phyloP scores from a whole-genome alignment of 805 yeast species.

The Hemisphaericaspora nanyangensis region DNA sequence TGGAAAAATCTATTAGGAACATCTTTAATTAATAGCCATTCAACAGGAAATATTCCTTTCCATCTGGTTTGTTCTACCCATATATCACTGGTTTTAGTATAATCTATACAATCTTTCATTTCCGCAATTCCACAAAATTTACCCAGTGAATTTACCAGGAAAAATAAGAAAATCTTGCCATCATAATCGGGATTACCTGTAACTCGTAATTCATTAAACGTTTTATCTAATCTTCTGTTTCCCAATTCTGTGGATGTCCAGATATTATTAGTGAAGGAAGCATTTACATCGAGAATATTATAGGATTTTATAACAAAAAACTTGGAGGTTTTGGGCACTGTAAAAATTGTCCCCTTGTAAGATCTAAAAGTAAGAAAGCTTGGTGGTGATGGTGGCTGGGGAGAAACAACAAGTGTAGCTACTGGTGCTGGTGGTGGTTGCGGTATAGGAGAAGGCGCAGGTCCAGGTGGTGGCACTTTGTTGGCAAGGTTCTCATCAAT shows the following conservation, averaged over 20 bases:
- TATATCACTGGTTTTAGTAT: conserved; percentile 34
- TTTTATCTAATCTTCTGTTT: conserved; percentile 46
- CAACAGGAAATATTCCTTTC: conserved; percentile 50
- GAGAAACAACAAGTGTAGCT: not conserved
- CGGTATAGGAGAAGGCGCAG: too few relatives aligned
- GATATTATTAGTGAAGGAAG: conserved; percentile 45
- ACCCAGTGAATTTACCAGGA: conserved; percentile 57
- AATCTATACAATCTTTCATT: conserved; percentile 41
- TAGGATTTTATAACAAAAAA: conserved; percentile 56
- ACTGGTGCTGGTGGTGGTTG: not conserved
- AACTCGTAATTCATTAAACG: conserved; percentile 25
- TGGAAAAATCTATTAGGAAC: conserved; percentile 47
- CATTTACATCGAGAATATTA: conserved; percentile 44
- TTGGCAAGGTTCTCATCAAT: too few relatives aligned
- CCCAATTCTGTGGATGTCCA: conserved; percentile 64
- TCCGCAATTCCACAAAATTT: conserved; percentile 57
- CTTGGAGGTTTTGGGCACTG: conserved; percentile 19
- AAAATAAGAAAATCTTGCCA: conserved; percentile 45
- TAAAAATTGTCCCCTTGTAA: conserved; percentile 13
- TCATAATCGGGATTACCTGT: conserved; percentile 12
- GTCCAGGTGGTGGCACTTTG: too few relatives aligned
- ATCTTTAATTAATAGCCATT: conserved; percentile 51
- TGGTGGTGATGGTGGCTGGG: not conserved
- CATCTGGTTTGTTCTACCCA: conserved; percentile 49
- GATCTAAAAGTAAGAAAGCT: conserved; percentile 10